These are phyloP conservation scores for Gamarada debralockiae DNA, from an alignment of 495 filamentous ascomycete genomes.

Conservation along the genomic window DNA sequence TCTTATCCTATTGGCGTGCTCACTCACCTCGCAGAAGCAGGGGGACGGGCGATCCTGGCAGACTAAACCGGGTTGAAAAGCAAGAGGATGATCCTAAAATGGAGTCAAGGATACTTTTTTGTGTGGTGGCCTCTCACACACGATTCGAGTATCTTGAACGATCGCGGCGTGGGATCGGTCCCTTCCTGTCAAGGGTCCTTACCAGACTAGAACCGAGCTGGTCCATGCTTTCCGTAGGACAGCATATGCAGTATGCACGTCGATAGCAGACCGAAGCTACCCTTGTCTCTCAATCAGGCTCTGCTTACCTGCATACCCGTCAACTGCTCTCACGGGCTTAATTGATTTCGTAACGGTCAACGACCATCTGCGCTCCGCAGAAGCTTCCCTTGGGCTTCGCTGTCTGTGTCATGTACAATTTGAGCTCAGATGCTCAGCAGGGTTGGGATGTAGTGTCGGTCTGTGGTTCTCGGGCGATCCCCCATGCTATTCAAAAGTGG, in stretches of 20 bases:
- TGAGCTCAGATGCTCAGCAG: too few species aligned
- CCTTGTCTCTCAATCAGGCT: conserved; percentile 13
- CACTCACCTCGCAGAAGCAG: too few species aligned
- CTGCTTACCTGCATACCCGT: conserved; percentile 21
- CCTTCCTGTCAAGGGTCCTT: neutral
- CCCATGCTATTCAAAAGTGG: too few species aligned
- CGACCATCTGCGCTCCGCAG: too few species aligned
- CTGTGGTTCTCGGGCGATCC: too few species aligned
- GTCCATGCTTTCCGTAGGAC: conserved; percentile 2
- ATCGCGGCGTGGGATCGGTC: conserved; percentile 3
- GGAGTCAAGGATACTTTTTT: conserved; percentile 6
- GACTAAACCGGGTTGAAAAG: too few species aligned
- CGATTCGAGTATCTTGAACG: conserved; percentile 6
- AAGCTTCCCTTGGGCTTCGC: too few species aligned
- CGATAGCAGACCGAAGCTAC: conserved; percentile 18
- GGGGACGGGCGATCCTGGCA: neutral
- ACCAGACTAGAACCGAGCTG: neutral
- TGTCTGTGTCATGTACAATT: too few species aligned
- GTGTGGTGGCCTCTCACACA: conserved; percentile 2
- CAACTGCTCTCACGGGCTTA: conserved; percentile 7
- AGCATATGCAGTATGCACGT: conserved; percentile 20
- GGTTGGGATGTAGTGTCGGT: too few species aligned
- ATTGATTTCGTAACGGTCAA: too few species aligned
- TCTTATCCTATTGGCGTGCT: conserved; percentile 11
- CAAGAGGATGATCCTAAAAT: conserved; percentile 10